These are phyloP conservation scores for Dichomitus squalens DNA, from an alignment of 1,284 basidiomycete genomes.

Conservation along the genomic window DNA sequence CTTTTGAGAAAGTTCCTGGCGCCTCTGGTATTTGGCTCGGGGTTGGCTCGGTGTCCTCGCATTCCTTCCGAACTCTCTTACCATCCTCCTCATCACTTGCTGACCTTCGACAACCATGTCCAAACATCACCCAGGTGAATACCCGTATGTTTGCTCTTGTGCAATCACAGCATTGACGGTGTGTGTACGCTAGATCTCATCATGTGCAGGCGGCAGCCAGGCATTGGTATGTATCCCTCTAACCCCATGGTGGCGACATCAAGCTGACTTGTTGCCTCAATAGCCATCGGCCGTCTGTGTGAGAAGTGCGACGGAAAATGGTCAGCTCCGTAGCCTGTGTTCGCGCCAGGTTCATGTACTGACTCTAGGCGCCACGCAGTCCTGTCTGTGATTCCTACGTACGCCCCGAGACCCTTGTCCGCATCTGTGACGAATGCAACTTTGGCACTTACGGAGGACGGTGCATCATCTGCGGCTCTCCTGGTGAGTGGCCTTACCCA, in stretches of 20 bases:
- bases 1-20: neutral
- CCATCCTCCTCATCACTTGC: neutral
- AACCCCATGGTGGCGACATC: neutral
- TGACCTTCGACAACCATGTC: constrained; percentile 56
- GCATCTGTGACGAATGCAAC: constrained; percentile 99
- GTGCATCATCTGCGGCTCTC: constrained; percentile 96
- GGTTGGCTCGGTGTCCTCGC: no score
- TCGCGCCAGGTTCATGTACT: neutral
- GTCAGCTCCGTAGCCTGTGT: constrained; percentile 46
- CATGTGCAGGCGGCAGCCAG: constrained; percentile 96
- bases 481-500: constrained; percentile 58
- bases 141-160: neutral
- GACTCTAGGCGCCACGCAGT: constrained; percentile 45
- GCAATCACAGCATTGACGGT: constrained; percentile 4
- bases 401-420: constrained; percentile 94
- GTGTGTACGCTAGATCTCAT: constrained; percentile 71
- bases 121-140: constrained; percentile 87
- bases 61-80: neutral
- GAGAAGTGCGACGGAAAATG: constrained; percentile 99
- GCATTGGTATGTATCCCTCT: constrained; percentile 71
- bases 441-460: constrained; percentile 96
- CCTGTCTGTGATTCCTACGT: constrained; percentile 99
- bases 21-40: no score
- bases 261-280: neutral
- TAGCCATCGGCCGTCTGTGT: constrained; percentile 95